Evolutionary conservation across 2,329 filamentous ascomycete species (phyloP).

Genomic region (Hymenoscyphus scutula): DNA sequence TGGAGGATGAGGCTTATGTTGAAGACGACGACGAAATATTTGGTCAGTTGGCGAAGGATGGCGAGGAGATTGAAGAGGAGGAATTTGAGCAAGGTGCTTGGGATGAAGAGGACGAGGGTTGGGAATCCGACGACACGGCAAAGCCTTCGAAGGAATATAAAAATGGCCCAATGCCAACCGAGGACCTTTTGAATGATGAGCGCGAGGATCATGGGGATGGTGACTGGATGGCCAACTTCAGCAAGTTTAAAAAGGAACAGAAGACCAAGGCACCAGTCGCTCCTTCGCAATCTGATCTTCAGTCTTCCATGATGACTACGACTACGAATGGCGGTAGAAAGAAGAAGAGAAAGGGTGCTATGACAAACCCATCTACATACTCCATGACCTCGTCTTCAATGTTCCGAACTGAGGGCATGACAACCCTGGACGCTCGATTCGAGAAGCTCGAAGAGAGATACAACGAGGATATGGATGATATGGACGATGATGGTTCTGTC

Average conservation of each 20-base stretch:
- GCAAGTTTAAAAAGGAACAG: constrained; percentile 86
- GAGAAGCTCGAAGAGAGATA: constrained; percentile 87
- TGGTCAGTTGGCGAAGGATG: constrained; percentile 65
- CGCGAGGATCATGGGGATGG: constrained; percentile 65
- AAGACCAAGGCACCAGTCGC: constrained; percentile 45
- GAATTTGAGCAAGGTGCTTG: constrained; percentile 72
- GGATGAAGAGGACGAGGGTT: constrained; percentile 71
- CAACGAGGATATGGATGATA: constrained; percentile 58
- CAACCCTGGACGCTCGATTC: constrained; percentile 83
- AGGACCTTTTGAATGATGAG: constrained; percentile 48
- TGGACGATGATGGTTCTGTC: constrained; percentile 49
- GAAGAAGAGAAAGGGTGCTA: constrained; percentile 94
- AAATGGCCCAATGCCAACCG: constrained; percentile 36
- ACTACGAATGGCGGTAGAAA: constrained; percentile 75
- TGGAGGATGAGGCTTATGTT: constrained; percentile 95
- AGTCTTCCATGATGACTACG: constrained; percentile 70
- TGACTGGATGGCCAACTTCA: constrained; percentile 89
- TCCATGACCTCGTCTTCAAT: constrained; percentile 90
- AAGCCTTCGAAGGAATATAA: constrained; percentile 64
- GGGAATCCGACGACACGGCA: constrained; percentile 91
- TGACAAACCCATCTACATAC: constrained; percentile 83
- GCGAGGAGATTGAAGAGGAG: constrained; percentile 69
- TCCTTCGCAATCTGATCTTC: constrained; percentile 59
- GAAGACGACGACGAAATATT: constrained; percentile 84
- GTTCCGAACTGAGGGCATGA: constrained; percentile 82